Percentiles rank a stretch among this genome's conserved stretches.
Conservation (phyloP, 2,329 filamentous ascomycete species). For the Colletotrichum sp. region DNA sequence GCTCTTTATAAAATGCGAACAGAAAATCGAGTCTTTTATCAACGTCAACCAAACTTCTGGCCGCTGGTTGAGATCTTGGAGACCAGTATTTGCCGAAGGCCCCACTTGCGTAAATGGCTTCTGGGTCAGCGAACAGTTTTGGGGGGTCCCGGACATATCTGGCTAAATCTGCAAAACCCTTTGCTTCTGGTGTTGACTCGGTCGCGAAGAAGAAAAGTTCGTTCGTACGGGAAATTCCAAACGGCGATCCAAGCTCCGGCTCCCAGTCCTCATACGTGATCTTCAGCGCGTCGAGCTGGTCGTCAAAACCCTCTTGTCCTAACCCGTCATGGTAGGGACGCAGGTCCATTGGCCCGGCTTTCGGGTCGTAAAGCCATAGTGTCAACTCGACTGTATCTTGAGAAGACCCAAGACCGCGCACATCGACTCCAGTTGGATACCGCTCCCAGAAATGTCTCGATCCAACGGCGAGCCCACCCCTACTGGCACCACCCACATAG, state of each 20-base stretch:
- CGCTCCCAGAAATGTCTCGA: conserved; percentile 69
- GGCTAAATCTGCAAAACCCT: conserved; percentile 49
- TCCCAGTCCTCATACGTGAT: conserved; percentile 71
- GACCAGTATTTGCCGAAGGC: conserved; percentile 63
- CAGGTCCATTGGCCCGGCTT: conserved; percentile 59
- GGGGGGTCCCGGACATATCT: conserved; percentile 57
- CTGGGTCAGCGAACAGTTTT: conserved; percentile 50
- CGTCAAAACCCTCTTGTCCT: conserved; percentile 57
- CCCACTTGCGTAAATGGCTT: conserved; percentile 55
- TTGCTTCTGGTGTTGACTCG: conserved; percentile 53
- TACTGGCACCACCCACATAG: conserved; percentile 62
- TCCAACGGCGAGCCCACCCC: conserved; percentile 63
- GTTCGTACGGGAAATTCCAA: conserved; percentile 63
- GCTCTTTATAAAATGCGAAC: conserved; percentile 57
- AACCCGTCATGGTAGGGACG: conserved; percentile 64
- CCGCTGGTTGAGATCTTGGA: conserved; percentile 21
- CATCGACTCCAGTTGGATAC: conserved; percentile 63
- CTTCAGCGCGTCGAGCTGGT: conserved; percentile 64
- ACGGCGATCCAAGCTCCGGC: conserved; percentile 56
- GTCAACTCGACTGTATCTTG: conserved; percentile 58
- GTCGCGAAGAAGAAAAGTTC: conserved; percentile 61
- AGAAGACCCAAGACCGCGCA: conserved; percentile 50
- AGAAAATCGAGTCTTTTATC: conserved; percentile 62
- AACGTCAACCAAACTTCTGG: conserved; percentile 41
- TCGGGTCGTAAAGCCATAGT: conserved; percentile 65